These are phyloP conservation scores for Lipomyces yarrowii DNA, from an alignment of 1,139 yeast species.

Conservation along the genomic window DNA sequence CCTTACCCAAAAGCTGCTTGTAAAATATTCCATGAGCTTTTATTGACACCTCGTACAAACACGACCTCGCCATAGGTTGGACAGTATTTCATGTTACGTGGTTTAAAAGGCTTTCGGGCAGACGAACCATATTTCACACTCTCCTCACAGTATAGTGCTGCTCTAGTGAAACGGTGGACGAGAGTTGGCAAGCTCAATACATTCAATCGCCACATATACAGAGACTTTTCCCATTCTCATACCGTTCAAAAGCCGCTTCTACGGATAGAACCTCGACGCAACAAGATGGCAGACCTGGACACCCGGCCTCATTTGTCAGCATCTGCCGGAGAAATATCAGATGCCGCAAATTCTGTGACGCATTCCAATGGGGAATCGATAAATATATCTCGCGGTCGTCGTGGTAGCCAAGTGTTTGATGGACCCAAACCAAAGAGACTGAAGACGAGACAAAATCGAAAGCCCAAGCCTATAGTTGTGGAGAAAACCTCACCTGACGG, in stretches of 20 bases:
- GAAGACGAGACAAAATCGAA: conserved; percentile 37
- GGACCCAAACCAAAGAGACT: conserved; percentile 31
- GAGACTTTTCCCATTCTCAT: background rate
- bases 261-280: background rate
- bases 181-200: background rate
- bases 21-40: background rate
- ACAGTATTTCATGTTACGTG: background rate
- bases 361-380: background rate
- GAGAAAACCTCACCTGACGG: conserved; percentile 86
- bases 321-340: background rate
- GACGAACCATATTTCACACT: background rate
- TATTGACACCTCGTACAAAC: background rate
- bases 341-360: background rate
- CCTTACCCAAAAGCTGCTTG: background rate
- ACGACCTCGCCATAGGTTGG: background rate
- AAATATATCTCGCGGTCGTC: background rate
- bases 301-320: background rate
- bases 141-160: background rate
- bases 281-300: background rate
- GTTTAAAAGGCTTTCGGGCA: background rate
- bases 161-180: background rate
- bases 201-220: background rate
- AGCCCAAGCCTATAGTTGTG: conserved; percentile 61
- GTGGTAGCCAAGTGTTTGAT: conserved; percentile 41
- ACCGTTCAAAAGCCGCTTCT: background rate